phyloP scores from a whole-genome alignment of 495 filamentous ascomycete genomes.

The Hyaloscypha variabilis region DNA sequence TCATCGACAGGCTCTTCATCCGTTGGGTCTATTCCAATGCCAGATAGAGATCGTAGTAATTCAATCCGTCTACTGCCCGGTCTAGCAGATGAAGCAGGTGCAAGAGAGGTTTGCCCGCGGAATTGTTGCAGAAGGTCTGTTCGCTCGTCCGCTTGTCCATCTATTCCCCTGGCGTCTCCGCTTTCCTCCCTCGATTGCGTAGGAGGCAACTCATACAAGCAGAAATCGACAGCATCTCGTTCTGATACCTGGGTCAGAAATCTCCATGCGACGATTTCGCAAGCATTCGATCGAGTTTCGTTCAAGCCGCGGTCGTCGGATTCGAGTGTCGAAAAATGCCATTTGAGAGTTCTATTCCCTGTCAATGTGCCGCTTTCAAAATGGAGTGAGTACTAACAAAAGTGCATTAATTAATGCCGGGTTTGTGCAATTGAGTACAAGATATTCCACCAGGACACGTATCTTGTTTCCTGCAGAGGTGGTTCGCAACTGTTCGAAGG shows the following conservation, averaged over 20 bases:
- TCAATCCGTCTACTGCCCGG: slow-evolving; percentile 30
- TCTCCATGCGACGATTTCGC: slow-evolving; percentile 91
- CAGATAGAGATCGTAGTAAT: slow-evolving; percentile 29
- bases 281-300: slow-evolving; percentile 78
- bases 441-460: slow-evolving; percentile 63
- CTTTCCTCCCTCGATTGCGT: slow-evolving; percentile 29
- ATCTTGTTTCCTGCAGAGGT: slow-evolving; percentile 66
- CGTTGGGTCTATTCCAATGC: slow-evolving; percentile 16
- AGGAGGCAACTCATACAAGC: slow-evolving; percentile 76
- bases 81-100: slow-evolving; percentile 21
- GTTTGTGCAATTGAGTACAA: slow-evolving; percentile 68
- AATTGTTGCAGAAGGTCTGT: slow-evolving; percentile 30
- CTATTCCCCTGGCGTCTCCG: slow-evolving; percentile 33
- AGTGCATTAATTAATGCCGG: slow-evolving; percentile 76
- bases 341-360: slow-evolving; percentile 70
- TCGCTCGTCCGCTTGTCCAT: slow-evolving; percentile 18
- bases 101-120: slow-evolving; percentile 11
- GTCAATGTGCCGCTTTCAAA: background rate
- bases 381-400: slow-evolving; percentile 55
- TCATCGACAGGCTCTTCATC: slow-evolving; percentile 35
- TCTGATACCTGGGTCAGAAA: slow-evolving; percentile 80
- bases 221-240: slow-evolving; percentile 78
- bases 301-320: slow-evolving; percentile 62
- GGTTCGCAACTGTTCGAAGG: slow-evolving; percentile 79
- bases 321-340: slow-evolving; percentile 64